These are phyloP conservation scores for Vitis hybrid DNA, from an alignment of 177 flowering plant species.

Conservation along the genomic window DNA sequence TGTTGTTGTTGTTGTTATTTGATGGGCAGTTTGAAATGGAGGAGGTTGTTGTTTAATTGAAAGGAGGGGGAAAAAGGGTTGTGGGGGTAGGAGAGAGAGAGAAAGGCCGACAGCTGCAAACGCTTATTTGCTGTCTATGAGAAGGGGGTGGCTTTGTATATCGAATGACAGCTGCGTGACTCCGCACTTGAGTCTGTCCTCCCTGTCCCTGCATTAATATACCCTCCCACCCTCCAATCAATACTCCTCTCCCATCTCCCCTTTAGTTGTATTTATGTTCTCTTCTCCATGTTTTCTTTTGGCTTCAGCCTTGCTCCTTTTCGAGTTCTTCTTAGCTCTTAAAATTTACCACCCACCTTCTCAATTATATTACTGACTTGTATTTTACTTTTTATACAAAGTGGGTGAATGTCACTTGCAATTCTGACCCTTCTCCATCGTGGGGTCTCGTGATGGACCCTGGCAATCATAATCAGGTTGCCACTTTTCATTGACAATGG, in stretches of 20 bases:
- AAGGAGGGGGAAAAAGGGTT: conserved; percentile 6
- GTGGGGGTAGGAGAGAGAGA: background rate
- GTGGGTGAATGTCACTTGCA: background rate
- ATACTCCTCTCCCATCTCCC: background rate
- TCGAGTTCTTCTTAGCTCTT: background rate
- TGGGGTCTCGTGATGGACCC: conserved; percentile 2
- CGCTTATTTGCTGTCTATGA: conserved; percentile 65
- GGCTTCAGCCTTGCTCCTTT: background rate
- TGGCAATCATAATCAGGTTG: background rate
- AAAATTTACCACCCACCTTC: background rate
- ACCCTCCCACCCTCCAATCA: conserved; percentile 24
- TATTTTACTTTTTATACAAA: too few species aligned
- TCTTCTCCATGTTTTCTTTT: background rate
- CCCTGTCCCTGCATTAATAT: conserved; percentile 38
- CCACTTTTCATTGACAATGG: background rate
- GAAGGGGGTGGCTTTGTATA: conserved; percentile 26
- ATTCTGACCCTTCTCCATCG: background rate
- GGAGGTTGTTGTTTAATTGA: conserved; percentile 7
- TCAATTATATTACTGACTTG: too few species aligned
- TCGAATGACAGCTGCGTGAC: conserved; percentile 57
- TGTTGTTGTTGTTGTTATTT: background rate
- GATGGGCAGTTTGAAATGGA: conserved; percentile 17
- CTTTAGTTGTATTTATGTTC: conserved; percentile 2
- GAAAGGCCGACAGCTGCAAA: conserved; percentile 61
- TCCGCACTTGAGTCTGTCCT: conserved; percentile 30